These are phyloP conservation scores for Glomus cerebriforme DNA, from an alignment of 192 early-diverging fungal genomes.

Conservation along the genomic window DNA sequence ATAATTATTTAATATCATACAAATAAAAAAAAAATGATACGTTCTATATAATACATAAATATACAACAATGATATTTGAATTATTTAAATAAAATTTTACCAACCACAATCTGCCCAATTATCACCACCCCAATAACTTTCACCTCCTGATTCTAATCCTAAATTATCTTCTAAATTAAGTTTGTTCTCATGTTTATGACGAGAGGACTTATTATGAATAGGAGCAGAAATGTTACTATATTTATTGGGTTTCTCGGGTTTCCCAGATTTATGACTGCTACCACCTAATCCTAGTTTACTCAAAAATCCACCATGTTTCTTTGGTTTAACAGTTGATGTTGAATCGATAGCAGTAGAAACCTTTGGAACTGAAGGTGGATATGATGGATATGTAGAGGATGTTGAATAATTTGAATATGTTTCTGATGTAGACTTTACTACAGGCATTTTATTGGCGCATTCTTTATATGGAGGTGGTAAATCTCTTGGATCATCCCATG, in stretches of 20 bases:
- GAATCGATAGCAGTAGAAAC: neutral
- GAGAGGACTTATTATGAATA: neutral
- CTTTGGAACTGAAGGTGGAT: neutral
- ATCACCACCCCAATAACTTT: neutral
- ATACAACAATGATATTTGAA: neutral
- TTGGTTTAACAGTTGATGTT: neutral
- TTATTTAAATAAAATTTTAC: neutral
- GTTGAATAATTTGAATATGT: neutral
- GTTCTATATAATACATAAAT: too few species aligned
- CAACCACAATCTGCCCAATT: neutral
- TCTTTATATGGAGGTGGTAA: neutral
- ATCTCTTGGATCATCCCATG: constrained; percentile 1
- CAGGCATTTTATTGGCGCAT: neutral
- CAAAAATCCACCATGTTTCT: neutral
- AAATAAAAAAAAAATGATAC: too few species aligned
- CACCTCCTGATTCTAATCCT: neutral
- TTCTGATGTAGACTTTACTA: neutral
- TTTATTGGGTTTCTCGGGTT: neutral
- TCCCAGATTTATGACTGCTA: too few species aligned
- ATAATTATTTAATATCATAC: too few species aligned
- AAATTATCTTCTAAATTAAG: neutral
- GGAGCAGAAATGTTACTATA: too few species aligned
- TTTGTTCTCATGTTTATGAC: neutral
- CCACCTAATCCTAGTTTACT: neutral
- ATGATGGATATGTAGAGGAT: neutral